These are phyloP conservation scores for Echium plantagineum DNA, from an alignment of 257 asterid genomes.

Conservation along the genomic window DNA sequence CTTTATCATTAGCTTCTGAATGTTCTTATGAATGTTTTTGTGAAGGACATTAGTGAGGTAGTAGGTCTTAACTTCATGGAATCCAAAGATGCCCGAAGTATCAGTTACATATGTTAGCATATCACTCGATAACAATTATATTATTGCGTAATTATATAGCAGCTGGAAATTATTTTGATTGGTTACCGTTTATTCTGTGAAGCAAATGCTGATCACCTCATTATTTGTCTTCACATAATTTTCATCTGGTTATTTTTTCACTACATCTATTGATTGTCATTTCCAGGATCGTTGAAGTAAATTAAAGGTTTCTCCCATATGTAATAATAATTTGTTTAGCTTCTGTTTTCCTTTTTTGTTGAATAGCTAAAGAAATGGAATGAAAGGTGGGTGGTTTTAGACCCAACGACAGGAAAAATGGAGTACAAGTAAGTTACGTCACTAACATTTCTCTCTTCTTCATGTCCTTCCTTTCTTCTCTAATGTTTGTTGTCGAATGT, in stretches of 20 bases:
- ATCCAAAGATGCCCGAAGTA: no score
- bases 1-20: no score
- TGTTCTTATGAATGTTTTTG: no score
- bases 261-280: no score
- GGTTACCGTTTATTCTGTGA: no score
- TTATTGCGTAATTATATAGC: not conserved
- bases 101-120: no score
- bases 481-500: constrained; percentile 3
- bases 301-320: not conserved
- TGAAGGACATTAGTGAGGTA: no score
- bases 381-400: constrained; percentile 96
- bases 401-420: constrained; percentile 98
- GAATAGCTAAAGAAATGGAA: constrained; percentile 92
- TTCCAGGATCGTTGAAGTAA: not conserved
- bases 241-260: no score
- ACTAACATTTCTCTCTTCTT: constrained; percentile 3
- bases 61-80: no score
- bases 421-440: constrained; percentile 74
- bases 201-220: no score
- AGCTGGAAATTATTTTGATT: no score
- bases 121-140: not conserved
- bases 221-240: no score
- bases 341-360: constrained; percentile 9
- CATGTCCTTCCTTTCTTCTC: constrained; percentile 6
- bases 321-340: constrained; percentile 5